Base-by-base conservation (phyloP, 2,329 filamentous ascomycete species). In the Ophiocordyceps camponoti-saundersi region DNA sequence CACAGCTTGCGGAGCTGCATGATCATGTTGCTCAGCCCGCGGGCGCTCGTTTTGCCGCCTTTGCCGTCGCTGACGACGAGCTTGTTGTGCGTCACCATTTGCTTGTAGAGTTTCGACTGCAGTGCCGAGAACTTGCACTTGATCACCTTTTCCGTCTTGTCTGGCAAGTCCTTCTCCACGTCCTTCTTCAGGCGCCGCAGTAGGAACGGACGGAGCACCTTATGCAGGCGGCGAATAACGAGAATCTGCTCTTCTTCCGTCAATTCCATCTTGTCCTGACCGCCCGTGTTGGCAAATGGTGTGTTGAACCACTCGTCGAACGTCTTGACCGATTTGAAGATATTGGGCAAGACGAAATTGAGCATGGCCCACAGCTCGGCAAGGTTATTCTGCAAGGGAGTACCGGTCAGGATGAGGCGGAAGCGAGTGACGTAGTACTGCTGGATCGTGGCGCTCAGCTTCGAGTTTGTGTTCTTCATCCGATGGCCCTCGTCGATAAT, bases 231-330 rank as follows among this genome's bases (percentile, higher is more conserved):
- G 61, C 89, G 85, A 74, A 98, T 98, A 58, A 98, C 88, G 48
- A 98, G 83, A 65, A 98, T 79, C 62, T 95, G 88, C 66, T 98
- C 92, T 92, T 98, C 92, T 92, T 98, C 92, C 13, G 85, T 94
- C 52, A 98, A 73, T 60, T 96, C 90, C 85, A 98, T 98, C 72
- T 92, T 95, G 65, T 98, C 92, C 66, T 96, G 90, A 40, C 87
- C 82, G 65, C 92, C 92, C 6, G 92, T 98, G 61, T 98, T 98
- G 55, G 92, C 92, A 63, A 98, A 98, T 0, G 92, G 92, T 23
- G 92, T 98, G 62, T 96, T 98, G 79, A 98, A 98, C 92, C 92
- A 98, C 64, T 98, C 92, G 62, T 98, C 92, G 59, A 98, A 98
- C 2, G 90, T 96, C 62, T 92, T 95, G 51, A 90, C 88, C 2